These are phyloP conservation scores for Borovskyia barvae DNA, from an alignment of 208 protist genomes.

Conservation along the genomic window DNA sequence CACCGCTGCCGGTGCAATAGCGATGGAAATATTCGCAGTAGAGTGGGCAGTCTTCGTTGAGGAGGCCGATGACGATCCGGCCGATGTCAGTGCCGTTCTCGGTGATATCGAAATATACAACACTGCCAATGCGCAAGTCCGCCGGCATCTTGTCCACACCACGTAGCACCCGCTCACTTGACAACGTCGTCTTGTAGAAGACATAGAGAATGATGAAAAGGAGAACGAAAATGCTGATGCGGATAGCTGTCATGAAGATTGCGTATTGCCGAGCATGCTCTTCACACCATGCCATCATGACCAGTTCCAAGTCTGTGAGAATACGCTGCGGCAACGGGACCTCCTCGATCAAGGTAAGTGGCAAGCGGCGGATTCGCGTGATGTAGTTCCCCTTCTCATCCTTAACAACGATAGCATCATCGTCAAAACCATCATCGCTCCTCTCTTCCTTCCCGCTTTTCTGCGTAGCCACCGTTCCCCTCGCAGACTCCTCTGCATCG, in stretches of 20 bases:
- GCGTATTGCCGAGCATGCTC: slow-evolving; percentile 82
- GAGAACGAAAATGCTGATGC: slow-evolving; percentile 63
- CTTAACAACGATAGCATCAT: slow-evolving; percentile 55
- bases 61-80: slow-evolving; percentile 80
- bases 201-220: slow-evolving; percentile 80
- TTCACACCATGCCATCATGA: slow-evolving; percentile 90
- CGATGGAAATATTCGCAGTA: slow-evolving; percentile 92
- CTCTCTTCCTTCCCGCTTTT: too few species aligned
- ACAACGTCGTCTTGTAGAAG: slow-evolving; percentile 79
- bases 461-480: too few species aligned
- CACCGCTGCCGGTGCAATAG: slow-evolving; percentile 75
- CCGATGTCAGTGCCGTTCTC: slow-evolving; percentile 83
- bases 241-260: slow-evolving; percentile 59
- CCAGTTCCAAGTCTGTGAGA: slow-evolving; percentile 76
- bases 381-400: slow-evolving; percentile 72
- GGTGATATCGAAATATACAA: slow-evolving; percentile 88
- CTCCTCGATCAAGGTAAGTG: slow-evolving; percentile 84
- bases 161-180: slow-evolving; percentile 72
- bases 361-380: slow-evolving; percentile 59
- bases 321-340: slow-evolving; percentile 72
- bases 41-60: slow-evolving; percentile 84
- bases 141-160: slow-evolving; percentile 84
- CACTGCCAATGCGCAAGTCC: slow-evolving; percentile 78
- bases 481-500: too few species aligned
- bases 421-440: slow-evolving; percentile 40